Conservation (phyloP, 495 filamentous ascomycete genomes). For the Penicillium waksmanii region DNA sequence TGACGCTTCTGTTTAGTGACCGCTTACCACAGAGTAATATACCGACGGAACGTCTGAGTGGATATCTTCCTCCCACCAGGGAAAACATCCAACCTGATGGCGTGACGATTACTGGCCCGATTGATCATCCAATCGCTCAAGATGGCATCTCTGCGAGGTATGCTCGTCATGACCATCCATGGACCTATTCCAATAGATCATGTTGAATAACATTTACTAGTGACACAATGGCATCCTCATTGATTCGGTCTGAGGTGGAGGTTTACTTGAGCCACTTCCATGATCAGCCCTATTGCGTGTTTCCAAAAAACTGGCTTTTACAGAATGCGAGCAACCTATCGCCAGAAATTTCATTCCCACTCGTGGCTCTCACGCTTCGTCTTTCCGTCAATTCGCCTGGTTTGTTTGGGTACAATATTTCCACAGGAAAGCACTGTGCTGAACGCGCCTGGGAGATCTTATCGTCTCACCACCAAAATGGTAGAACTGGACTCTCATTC, state of each 20-base stretch:
- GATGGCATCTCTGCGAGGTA: neutral
- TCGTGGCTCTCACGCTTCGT: constrained; percentile 33
- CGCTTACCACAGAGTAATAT: constrained; percentile 6
- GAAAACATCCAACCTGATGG: neutral
- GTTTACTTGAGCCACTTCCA: constrained; percentile 31
- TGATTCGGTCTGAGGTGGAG: constrained; percentile 28
- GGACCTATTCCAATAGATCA: neutral
- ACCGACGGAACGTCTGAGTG: neutral
- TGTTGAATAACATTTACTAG: neutral
- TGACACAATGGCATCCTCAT: constrained; percentile 11
- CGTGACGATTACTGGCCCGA: neutral
- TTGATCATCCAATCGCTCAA: neutral
- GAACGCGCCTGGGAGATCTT: constrained; percentile 31
- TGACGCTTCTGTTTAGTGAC: constrained; percentile 8
- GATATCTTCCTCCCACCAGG: neutral
- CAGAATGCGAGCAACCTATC: constrained; percentile 19
- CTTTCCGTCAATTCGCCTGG: constrained; percentile 22
- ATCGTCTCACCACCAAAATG: constrained; percentile 22
- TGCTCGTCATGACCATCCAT: neutral
- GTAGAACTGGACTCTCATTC: constrained; percentile 27
- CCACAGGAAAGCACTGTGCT: constrained; percentile 18
- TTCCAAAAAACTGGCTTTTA: constrained; percentile 29
- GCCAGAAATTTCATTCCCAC: constrained; percentile 25
- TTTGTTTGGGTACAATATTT: neutral
- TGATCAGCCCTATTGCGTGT: constrained; percentile 36